A percentile compares a stretch with the other conserved stretches of the same genome.
Evolutionary conservation across 495 filamentous ascomycete genomes (phyloP).

Genomic region (Parmelia sp.): DNA sequence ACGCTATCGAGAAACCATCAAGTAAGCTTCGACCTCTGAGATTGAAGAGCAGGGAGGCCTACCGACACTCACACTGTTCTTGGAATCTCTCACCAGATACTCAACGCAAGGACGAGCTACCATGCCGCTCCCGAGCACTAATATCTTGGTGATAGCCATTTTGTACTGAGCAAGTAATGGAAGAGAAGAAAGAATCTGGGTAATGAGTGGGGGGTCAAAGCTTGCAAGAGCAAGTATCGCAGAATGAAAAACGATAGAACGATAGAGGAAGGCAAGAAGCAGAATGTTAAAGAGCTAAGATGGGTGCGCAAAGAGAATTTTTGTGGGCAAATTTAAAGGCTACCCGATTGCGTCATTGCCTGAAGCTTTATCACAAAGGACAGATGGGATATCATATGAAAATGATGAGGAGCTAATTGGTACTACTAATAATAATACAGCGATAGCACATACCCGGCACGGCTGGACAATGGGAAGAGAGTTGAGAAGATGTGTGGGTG

Average conservation of each 20-base stretch:
- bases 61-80: conserved; percentile 12
- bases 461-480: no score
- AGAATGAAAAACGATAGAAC: not conserved
- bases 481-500: no score
- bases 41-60: not conserved
- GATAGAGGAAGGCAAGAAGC: not conserved
- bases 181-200: not conserved
- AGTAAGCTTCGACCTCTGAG: not conserved
- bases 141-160: conserved; percentile 1
- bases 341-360: not conserved
- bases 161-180: not conserved
- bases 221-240: not conserved
- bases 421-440: no score
- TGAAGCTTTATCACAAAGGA: no score
- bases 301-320: not conserved
- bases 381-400: no score
- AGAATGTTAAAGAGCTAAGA: not conserved
- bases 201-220: not conserved
- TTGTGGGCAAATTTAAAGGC: not conserved
- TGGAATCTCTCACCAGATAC: conserved; percentile 1
- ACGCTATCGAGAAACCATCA: not conserved
- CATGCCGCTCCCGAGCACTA: conserved; percentile 14
- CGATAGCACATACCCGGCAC: no score
- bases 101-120: conserved; percentile 12
- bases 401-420: no score